Evolutionary conservation across 768 basidiomycete genomes (phyloP), one percentile per base, ranked within the genome.

Genomic region (Russula olivacea): DNA sequence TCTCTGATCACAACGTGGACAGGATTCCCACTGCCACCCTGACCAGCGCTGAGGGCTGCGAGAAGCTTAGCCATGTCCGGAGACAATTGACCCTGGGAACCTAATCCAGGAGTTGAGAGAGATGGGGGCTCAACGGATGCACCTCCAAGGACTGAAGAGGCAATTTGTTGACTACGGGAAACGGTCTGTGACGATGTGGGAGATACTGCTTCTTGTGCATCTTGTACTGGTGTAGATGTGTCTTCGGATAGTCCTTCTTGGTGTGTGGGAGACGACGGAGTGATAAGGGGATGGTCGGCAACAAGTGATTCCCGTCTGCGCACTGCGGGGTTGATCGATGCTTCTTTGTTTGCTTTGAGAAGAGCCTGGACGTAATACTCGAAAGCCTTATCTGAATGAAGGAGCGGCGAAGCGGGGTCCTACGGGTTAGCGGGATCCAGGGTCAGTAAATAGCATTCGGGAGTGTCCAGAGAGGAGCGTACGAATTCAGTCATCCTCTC

Each of bases 401-500:
- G 74, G 28, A 93, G 76, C 3, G 89, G 88, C 2, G 87, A 89
- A 12, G 78, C 59, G 14, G 85, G 80, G 68, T 88, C 83, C 91
- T 93, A 65, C 25, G 4, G 55, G 52, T 58, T 48, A 56, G 54
- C 41, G 28, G 56, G 56, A 58, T 64, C 51, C 53, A 19, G 55
- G 61, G 55, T 66, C 43, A 61, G 58, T n/a, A 28, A 55, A 50
- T 47, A 21, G 54, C 32, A 34, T 38, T 41, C 30, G 14, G 38
- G 47, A 10, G 51, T 12, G 15, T 47, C 1, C 43, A 12, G 41
- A 56, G 41, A 10, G 51, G 34, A 83, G 25, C 89, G 68, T 75
- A 92, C 91, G 71, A 87, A 91, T 80, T 92, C 88, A 69, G 82
- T 83, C 81, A 87, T 84, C 67, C 85, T 80, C 71, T 93, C 91